phyloP scores from a whole-genome alignment of 2,329 filamentous ascomycete species.

The Pezicula neosporulosa region DNA sequence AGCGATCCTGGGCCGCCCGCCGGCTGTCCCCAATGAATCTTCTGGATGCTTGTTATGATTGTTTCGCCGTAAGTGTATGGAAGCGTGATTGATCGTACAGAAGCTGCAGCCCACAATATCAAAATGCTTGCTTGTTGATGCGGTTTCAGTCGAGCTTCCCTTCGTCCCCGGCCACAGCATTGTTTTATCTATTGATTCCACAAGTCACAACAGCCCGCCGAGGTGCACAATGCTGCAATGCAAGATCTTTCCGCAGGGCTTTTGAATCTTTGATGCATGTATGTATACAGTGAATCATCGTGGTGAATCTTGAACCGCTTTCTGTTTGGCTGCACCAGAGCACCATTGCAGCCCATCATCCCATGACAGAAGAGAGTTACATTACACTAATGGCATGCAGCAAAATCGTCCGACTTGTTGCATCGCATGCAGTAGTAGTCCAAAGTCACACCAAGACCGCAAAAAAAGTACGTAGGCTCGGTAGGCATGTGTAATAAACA shows the following conservation, averaged over 20 bases:
- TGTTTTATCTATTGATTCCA: slow-evolving; percentile 3
- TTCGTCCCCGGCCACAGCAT: slow-evolving; percentile 12
- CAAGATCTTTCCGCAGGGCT: too few relatives aligned
- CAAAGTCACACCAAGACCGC: neutral
- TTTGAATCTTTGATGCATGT: too few relatives aligned
- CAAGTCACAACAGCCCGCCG: neutral
- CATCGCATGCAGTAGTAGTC: neutral
- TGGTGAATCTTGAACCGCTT: too few relatives aligned
- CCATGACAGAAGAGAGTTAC: neutral
- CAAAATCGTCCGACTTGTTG: neutral
- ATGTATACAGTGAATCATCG: too few relatives aligned
- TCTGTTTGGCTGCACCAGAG: too few relatives aligned
- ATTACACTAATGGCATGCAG: neutral
- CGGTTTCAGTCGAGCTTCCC: slow-evolving; percentile 18
- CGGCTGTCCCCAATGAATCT: neutral
- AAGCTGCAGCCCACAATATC: slow-evolving; percentile 1
- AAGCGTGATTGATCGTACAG: slow-evolving; percentile 16
- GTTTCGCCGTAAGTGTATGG: slow-evolving; percentile 2
- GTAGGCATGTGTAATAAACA: too few relatives aligned
- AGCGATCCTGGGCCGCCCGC: neutral
- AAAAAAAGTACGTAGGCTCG: neutral
- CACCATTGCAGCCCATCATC: too few relatives aligned
- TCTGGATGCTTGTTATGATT: slow-evolving; percentile 4
- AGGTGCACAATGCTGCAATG: neutral
- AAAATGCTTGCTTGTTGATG: slow-evolving; percentile 11